Evolutionary conservation across 257 asterid genomes (phyloP), one percentile per base, ranked within the genome.

Genomic region (Gentiana straminea): DNA sequence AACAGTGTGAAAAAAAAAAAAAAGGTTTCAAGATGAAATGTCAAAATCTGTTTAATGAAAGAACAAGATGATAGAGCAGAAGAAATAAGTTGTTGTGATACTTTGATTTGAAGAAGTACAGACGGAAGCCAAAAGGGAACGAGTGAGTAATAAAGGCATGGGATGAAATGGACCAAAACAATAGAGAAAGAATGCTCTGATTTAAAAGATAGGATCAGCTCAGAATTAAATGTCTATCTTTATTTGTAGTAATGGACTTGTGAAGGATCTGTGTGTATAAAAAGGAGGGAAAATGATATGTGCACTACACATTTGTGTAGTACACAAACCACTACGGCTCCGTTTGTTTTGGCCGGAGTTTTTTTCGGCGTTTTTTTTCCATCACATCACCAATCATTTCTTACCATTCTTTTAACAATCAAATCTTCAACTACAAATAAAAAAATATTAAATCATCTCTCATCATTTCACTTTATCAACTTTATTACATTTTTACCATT

Each of bases 231-330:
- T 24, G 57, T 58, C 11, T 51, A 35, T 36, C 7, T 47, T 51
- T 32, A 37, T 49, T 24, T 33, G 39, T 69, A 62, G 33, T 61
- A 36, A 51, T 64, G 3, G 48, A 46, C 49, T 54, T 60, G 1
- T 46, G 51, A 67, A 61, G 57, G 64, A 70, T 69, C 56, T 41
- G 73, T 69, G 76, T 67, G 61, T 59, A 60, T 63, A 64, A 59
- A 68, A 64, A 68, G 45, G 59, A 15, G n/a, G n/a, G n/a, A 15
- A 15, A 15, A 15, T 15, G 24, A 15, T 15, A 15, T 15, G 24
- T 15, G 24, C 24, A 15, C 24, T 15, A 15, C 0, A 15, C 0
- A 15, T 15, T 15, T 15, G 24, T 15, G 24, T 15, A 15, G 24
- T 15, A 0, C 24, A 15, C 24, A 15, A 15, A 15, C 24, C 24